Evolutionary conservation across 2,329 filamentous ascomycete genomes (phyloP), one percentile per base, ranked within the genome.

Genomic region (Aspergillus tanneri): DNA sequence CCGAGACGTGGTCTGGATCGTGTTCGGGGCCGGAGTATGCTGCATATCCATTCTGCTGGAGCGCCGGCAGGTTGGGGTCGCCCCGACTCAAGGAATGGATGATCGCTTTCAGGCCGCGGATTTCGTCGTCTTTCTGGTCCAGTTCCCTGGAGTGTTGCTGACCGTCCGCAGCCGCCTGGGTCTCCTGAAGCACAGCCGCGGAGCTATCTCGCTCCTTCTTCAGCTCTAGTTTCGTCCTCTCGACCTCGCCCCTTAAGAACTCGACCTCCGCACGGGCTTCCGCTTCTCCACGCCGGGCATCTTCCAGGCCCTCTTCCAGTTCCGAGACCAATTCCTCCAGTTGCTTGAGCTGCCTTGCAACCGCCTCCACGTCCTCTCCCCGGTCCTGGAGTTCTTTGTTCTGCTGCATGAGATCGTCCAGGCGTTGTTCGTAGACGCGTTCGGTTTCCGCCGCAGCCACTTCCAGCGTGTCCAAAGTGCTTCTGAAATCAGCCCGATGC

Each of bases 211-310:
- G 83, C 68, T 97, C 93, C 34, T 91, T 82, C 41, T 88, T 84
- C 35, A 99, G 76, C 71, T 99, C 93, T 8, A 90, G 85, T 56
- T 90, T 82, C 9, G 90, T 92, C 54, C 93, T 80, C 70, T 99
- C 93, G 0, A 97, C 92, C 67, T 99, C 93, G 2, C 93, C 93
- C 22, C 93, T 81, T 27, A 99, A 73, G 65, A 97, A 97, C 67
- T 99, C 93, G 3, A 96, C 92, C 67, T 99, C 93, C 0, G 90
- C 92, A 49, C 93, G 83, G 23, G 93, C 93, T 73, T 99, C 93
- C 8, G 92, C 92, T 72, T 99, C 93, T 5, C 93, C 93, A 47
- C 93, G 81, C 46, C 93, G 81, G 39, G 93, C 91, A 72, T 99
- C 93, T 71, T 99, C 93, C 1, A 99, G 77, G 0, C 93, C 93